Percentiles rank a stretch among this genome's conserved stretches.
Conservation (phyloP, 192 early-diverging fungal species). For the Rhizophagus prolifer region DNA sequence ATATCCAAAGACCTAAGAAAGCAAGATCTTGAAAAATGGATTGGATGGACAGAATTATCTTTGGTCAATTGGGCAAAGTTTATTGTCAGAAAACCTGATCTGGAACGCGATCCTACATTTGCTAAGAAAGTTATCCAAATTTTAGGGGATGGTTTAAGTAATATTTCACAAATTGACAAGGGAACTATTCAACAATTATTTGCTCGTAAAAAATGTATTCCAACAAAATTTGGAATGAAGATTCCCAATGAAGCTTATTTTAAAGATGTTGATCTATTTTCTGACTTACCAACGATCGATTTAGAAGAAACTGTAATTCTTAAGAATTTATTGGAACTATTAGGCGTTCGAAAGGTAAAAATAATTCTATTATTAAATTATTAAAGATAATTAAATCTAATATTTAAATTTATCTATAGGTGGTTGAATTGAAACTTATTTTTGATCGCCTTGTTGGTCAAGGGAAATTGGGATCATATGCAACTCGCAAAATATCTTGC, state of each 20-base stretch:
- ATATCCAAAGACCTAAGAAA: slow-evolving; percentile 8
- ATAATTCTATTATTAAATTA: neutral
- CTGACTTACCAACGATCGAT: slow-evolving; percentile 72
- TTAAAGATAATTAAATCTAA: neutral
- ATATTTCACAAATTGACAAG: slow-evolving; percentile 37
- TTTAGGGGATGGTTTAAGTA: slow-evolving; percentile 48
- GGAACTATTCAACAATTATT: slow-evolving; percentile 35
- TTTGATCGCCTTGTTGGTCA: slow-evolving; percentile 75
- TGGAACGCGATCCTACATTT: slow-evolving; percentile 50
- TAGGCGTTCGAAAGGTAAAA: slow-evolving; percentile 78
- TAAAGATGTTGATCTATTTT: slow-evolving; percentile 75
- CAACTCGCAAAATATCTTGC: slow-evolving; percentile 83
- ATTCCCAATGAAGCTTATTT: slow-evolving; percentile 75
- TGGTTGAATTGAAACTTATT: slow-evolving; percentile 81
- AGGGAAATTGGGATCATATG: slow-evolving; percentile 81
- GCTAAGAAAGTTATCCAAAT: slow-evolving; percentile 65
- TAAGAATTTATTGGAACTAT: slow-evolving; percentile 55
- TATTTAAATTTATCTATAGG: slow-evolving; percentile 34
- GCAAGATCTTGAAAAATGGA: slow-evolving; percentile 7
- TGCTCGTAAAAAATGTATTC: slow-evolving; percentile 58
- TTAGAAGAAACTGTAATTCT: slow-evolving; percentile 46
- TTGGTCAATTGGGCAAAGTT: slow-evolving; percentile 4
- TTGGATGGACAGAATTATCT: slow-evolving; percentile 7
- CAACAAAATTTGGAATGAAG: slow-evolving; percentile 69
- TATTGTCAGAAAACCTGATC: neutral